Percentiles rank a stretch among this genome's conserved stretches.
Evolutionary conservation across 2,329 filamentous ascomycete species (phyloP).

Genomic region (Fusarium haematococcum): DNA sequence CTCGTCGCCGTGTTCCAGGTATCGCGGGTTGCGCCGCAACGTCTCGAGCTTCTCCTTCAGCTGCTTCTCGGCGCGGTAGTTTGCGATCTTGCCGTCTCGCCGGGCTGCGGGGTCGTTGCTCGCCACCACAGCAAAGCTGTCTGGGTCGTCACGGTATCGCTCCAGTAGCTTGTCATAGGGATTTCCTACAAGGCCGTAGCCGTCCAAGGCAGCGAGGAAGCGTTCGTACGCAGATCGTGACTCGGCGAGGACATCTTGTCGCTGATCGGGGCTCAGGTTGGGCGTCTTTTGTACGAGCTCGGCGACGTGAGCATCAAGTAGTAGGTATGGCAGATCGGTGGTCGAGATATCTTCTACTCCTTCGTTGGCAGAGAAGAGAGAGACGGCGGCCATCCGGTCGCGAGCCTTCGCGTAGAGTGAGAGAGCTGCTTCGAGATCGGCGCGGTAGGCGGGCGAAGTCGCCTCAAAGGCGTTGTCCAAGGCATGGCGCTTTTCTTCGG

Average conservation of each 20-base stretch:
- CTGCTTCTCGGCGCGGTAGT: conserved; percentile 87
- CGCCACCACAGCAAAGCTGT: conserved; percentile 78
- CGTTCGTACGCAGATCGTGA: conserved; percentile 80
- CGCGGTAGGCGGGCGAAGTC: conserved; percentile 73
- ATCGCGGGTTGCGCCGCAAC: conserved; percentile 57
- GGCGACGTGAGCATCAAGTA: conserved; percentile 81
- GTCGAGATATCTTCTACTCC: conserved; percentile 87
- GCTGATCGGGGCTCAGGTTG: conserved; percentile 63
- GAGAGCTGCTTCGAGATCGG: conserved; percentile 75
- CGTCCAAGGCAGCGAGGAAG: conserved; percentile 81
- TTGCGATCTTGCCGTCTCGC: conserved; percentile 85
- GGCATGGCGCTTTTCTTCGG: conserved; percentile 63
- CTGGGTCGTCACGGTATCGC: conserved; percentile 77
- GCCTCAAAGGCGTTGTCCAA: conserved; percentile 75
- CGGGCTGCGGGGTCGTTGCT: conserved; percentile 72
- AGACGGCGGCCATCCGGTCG: conserved; percentile 74
- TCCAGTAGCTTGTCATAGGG: conserved; percentile 77
- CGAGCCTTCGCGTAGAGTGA: conserved; percentile 79
- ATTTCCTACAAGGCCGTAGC: conserved; percentile 77
- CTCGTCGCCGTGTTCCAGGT: conserved; percentile 79
- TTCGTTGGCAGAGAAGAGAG: conserved; percentile 93
- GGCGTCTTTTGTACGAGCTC: conserved; percentile 80
- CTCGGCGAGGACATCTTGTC: conserved; percentile 70
- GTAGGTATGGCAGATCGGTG: conserved; percentile 85
- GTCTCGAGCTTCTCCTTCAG: conserved; percentile 83